phyloP scores from a whole-genome alignment of 1,284 basidiomycete species.

The Fomes fomentarius region DNA sequence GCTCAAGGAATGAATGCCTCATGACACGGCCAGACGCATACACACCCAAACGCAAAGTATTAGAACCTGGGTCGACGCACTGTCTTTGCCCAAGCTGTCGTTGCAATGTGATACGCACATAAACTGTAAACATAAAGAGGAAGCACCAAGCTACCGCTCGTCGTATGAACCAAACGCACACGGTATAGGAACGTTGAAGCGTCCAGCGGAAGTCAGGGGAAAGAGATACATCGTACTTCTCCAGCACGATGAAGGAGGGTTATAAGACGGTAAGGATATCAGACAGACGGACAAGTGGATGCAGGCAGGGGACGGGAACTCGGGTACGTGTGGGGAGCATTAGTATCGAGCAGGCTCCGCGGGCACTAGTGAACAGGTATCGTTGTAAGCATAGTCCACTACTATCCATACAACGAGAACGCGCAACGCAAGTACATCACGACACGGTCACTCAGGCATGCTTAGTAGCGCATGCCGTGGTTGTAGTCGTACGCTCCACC shows the following conservation, averaged over 20 bases:
- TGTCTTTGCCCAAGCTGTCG: slow-evolving; percentile 25
- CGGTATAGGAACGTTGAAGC: slow-evolving; percentile 22
- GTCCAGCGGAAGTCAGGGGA: slow-evolving; percentile 25
- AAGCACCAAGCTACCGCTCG: slow-evolving; percentile 14
- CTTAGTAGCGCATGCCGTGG: slow-evolving; percentile 31
- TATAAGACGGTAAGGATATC: slow-evolving; percentile 3
- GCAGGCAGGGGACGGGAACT: slow-evolving; percentile 5
- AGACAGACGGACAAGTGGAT: slow-evolving; percentile 4
- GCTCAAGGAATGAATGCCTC: too few relatives aligned
- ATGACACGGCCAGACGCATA: neutral
- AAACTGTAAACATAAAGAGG: slow-evolving; percentile 12
- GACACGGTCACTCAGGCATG: neutral
- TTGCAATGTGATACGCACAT: slow-evolving; percentile 15
- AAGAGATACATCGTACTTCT: slow-evolving; percentile 9
- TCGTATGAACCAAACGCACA: slow-evolving; percentile 9
- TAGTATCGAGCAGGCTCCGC: neutral
- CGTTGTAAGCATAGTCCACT: slow-evolving; percentile 25
- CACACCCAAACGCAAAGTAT: neutral
- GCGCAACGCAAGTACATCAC: slow-evolving; percentile 21
- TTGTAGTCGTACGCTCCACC: slow-evolving; percentile 36
- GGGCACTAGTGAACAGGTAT: slow-evolving; percentile 25
- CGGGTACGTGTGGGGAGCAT: slow-evolving; percentile 1
- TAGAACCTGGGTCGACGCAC: slow-evolving; percentile 22
- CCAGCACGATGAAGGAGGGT: neutral
- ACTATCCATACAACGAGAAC: slow-evolving; percentile 29